A percentile compares a stretch with the other conserved stretches of the same genome.
Evolutionary conservation across 2,329 filamentous ascomycete genomes (phyloP).

Genomic region (Chrysoporthe austroafricana): DNA sequence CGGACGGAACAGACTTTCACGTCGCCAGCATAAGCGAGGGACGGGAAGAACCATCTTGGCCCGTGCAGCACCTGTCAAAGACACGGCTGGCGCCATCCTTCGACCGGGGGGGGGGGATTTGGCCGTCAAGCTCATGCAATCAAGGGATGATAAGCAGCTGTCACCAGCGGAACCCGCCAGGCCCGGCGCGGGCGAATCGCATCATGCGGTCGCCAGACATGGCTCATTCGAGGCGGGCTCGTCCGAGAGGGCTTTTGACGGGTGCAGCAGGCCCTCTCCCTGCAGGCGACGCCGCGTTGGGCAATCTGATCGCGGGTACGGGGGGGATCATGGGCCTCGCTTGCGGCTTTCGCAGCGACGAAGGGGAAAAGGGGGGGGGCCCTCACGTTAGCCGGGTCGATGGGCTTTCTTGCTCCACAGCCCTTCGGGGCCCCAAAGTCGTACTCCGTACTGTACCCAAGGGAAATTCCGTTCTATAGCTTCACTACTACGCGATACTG

Average conservation of each 20-base stretch:
- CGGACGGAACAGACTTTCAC: too few species aligned
- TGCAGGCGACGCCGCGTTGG: not conserved
- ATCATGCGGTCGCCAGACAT: not conserved
- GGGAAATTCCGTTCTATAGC: conserved; percentile 9
- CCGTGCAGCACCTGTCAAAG: conserved; percentile 26
- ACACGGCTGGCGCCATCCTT: conserved; percentile 20
- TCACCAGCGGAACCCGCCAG: conserved; percentile 24
- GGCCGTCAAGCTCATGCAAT: conserved; percentile 25
- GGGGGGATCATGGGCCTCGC: conserved; percentile 18
- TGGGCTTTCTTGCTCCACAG: conserved; percentile 7
- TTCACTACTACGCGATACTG: not conserved
- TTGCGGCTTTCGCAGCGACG: conserved; percentile 2
- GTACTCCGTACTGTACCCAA: too few species aligned
- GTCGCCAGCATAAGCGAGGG: conserved; percentile 2
- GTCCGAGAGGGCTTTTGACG: conserved; percentile 3
- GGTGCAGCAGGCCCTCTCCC: conserved; percentile 1
- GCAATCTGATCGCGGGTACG: conserved; percentile 20
- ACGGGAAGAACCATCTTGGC: conserved; percentile 13
- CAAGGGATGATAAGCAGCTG: conserved; percentile 26
- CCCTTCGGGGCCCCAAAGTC: not conserved
- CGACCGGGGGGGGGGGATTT: conserved; percentile 7
- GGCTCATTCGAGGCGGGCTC: not conserved
- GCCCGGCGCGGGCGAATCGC: conserved; percentile 18
- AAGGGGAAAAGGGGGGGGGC: not conserved
- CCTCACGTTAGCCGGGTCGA: conserved; percentile 7